These are phyloP conservation scores for Picea sitchensis DNA, from an alignment of 75 land plant genomes.

Conservation along the genomic window DNA sequence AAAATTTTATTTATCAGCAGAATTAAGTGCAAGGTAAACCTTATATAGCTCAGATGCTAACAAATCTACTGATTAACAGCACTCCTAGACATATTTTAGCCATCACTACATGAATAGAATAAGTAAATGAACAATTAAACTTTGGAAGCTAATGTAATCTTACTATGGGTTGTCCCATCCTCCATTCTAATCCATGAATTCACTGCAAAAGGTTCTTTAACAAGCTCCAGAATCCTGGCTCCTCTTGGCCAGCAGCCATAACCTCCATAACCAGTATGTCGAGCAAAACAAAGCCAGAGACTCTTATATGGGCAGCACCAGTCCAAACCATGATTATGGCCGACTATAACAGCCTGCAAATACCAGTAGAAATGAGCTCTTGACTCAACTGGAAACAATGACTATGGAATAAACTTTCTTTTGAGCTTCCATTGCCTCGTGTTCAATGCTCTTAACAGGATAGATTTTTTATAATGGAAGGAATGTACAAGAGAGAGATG, in stretches of 20 bases:
- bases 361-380: not conserved
- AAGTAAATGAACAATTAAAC: not conserved
- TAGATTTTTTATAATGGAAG: not conserved
- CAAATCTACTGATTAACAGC: no score
- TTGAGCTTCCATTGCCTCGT: not conserved
- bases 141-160: conserved; percentile 19
- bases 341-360: conserved; percentile 68
- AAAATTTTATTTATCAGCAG: no score
- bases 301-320: conserved; percentile 91
- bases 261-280: conserved; percentile 97
- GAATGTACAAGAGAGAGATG: not conserved
- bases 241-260: conserved; percentile 94
- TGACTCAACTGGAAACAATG: not conserved
- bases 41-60: no score
- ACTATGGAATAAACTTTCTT: not conserved
- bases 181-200: conserved; percentile 85
- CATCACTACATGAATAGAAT: no score
- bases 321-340: conserved; percentile 97
- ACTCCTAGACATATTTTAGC: no score
- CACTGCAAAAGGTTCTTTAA: conserved; percentile 38
- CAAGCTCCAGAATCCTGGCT: conserved; percentile 71
- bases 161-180: conserved; percentile 49
- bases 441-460: not conserved
- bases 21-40: no score
- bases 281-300: conserved; percentile 88